Conservation (phyloP, 2,329 filamentous ascomycete species). For the Trichoderma asperellum region DNA sequence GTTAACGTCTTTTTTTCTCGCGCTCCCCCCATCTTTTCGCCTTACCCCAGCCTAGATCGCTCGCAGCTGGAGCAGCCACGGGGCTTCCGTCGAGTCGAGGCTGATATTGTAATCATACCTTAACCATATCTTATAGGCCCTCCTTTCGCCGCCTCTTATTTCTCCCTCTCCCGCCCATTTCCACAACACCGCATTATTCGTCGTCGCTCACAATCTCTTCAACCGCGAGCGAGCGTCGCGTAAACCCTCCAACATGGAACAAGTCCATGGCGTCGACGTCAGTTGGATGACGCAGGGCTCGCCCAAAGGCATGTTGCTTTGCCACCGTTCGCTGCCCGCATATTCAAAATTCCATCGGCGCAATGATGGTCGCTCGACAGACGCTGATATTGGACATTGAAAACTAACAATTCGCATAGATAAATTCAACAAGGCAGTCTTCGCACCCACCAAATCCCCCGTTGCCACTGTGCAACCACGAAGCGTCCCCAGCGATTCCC, state of each 20-base stretch:
- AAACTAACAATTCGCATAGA: slow-evolving; percentile 33
- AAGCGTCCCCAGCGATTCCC: slow-evolving; percentile 38
- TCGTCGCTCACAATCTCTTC: not conserved
- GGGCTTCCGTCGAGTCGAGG: slow-evolving; percentile 17
- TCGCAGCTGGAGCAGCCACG: slow-evolving; percentile 22
- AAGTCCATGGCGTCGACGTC: slow-evolving; percentile 81
- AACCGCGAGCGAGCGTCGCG: slow-evolving; percentile 23
- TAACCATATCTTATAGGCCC: not conserved
- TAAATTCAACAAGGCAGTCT: slow-evolving; percentile 39
- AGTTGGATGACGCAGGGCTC: slow-evolving; percentile 86
- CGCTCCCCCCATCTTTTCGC: slow-evolving; percentile 19
- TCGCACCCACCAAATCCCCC: slow-evolving; percentile 36
- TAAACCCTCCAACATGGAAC: slow-evolving; percentile 66
- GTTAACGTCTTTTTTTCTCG: slow-evolving; percentile 13
- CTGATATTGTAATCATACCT: slow-evolving; percentile 21
- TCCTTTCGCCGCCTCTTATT: slow-evolving; percentile 12
- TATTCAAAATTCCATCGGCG: not conserved
- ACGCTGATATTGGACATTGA: not conserved
- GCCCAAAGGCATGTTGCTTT: slow-evolving; percentile 68
- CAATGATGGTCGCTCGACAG: not conserved
- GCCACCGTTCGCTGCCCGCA: slow-evolving; percentile 26
- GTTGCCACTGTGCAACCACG: slow-evolving; percentile 39
- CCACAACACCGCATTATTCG: not conserved
- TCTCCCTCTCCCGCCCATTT: not conserved
- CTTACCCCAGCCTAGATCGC: slow-evolving; percentile 28